Conservation (phyloP, 179 eudicot genomes). For the Spergularia azorica region DNA sequence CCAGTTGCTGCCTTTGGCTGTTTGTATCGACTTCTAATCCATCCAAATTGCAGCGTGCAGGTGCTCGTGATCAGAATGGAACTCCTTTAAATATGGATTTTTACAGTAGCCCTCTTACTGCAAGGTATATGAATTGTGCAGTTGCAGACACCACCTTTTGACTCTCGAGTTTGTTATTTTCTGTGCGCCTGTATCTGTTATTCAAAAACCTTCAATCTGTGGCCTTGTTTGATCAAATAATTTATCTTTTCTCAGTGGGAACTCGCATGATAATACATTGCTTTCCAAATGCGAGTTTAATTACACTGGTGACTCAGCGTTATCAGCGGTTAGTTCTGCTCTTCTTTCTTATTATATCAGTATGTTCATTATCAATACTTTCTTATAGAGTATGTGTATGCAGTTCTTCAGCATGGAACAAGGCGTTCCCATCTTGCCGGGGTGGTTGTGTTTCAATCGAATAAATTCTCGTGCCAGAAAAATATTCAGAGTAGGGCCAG, state of each 20-base stretch:
- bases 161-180: not conserved
- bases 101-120: constrained; percentile 82
- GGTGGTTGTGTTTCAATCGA: constrained; percentile 83
- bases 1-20: not conserved
- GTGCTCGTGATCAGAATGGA: constrained; percentile 90
- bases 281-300: constrained; percentile 85
- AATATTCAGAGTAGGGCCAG: constrained; percentile 72
- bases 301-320: constrained; percentile 86
- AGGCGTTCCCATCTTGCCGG: constrained; percentile 88
- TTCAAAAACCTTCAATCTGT: not conserved
- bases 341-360: not conserved
- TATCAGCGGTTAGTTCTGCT: constrained; percentile 74
- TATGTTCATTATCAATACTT: not conserved
- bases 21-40: not conserved
- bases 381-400: constrained; percentile 21
- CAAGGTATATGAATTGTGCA: constrained; percentile 54
- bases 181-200: not conserved
- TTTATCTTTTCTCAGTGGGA: constrained; percentile 59
- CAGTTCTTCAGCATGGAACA: constrained; percentile 96
- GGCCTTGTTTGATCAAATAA: not conserved
- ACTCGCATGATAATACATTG: constrained; percentile 75
- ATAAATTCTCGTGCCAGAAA: constrained; percentile 86
- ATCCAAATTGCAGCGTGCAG: constrained; percentile 63
- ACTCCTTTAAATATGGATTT: constrained; percentile 71
- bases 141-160: not conserved